Evolutionary conservation across 2,329 filamentous ascomycete species (phyloP), one percentile per base, ranked within the genome.

Genomic region (Parastagonospora avenae): DNA sequence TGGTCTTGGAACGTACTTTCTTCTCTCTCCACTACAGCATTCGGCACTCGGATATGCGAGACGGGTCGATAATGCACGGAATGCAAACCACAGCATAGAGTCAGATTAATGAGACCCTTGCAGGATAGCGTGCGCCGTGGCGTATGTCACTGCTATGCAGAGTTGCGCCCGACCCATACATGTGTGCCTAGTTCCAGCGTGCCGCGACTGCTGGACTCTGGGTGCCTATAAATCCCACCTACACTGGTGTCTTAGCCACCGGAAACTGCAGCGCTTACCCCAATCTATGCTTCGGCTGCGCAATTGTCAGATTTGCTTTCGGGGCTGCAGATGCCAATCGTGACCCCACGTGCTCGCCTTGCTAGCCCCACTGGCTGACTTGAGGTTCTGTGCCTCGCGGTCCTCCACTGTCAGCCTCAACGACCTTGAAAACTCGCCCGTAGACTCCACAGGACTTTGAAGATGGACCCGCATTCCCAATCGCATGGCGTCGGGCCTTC

Each of bases 281-380:
- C 36, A 29, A 42, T 53, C 53, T 48, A 50, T 50, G 49, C 27
- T 41, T 50, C 38, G 49, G 46, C 50, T 54, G 48, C 46, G 41
- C 55, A 46, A 46, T 40, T 39, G 32, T 29, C 48, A 43, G 32
- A 19, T 40, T 42, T 32, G 46, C 46, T 37, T 38, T 41, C 33
- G 36, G 42, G 42, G 42, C 43, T 42, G 42, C 38, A 24, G 31
- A 58, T 57, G 60, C 64, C 63, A 67, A 67, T 67, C 32, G 49
- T 42, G 41, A 50, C 55, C 54, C 53, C 59, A 50, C 42, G 16
- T 39, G 47, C 52, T 54, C 62, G 63, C 66, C 64, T 62, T 68
- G 63, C 29, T 33, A 48, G 59, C 44, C 48, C 36, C 49, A 52
- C 50, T 57, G 55, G 48, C 46, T 44, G 42, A 38, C 42, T 54